phyloP scores from a whole-genome alignment of 768 basidiomycete genomes.

The Suillus subluteus region DNA sequence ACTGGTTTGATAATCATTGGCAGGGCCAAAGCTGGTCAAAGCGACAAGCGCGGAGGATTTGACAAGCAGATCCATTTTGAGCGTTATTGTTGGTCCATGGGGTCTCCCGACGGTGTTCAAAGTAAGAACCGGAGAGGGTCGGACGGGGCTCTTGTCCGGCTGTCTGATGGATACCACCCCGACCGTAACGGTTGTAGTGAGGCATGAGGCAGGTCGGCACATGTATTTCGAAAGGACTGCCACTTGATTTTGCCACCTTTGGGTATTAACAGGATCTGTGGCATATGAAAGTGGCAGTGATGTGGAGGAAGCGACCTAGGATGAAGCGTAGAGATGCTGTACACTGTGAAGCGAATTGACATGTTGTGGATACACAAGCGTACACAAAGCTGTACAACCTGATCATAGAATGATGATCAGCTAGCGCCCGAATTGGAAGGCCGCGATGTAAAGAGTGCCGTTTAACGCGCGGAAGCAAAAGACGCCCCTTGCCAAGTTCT shows the following conservation, averaged over 20 bases:
- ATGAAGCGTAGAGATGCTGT: too few species aligned
- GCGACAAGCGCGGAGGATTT: constrained; percentile 38
- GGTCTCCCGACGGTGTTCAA: constrained; percentile 14
- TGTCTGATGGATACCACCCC: constrained; percentile 14
- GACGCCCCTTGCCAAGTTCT: constrained; percentile 22
- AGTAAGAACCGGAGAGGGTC: constrained; percentile 11
- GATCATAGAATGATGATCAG: constrained; percentile 22
- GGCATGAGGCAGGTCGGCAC: constrained; percentile 8
- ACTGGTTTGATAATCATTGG: constrained; percentile 27
- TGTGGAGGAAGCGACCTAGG: too few species aligned
- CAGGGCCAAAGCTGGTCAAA: constrained; percentile 21
- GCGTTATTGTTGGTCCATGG: constrained; percentile 28
- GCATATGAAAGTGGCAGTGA: too few species aligned
- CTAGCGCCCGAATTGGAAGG: constrained; percentile 21
- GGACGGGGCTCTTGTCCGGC: too few species aligned
- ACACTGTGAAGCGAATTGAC: too few species aligned
- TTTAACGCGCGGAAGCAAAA: constrained; percentile 28
- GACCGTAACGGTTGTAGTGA: constrained; percentile 21
- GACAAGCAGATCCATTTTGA: constrained; percentile 24
- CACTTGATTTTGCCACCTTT: constrained; percentile 1
- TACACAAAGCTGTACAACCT: constrained; percentile 4
- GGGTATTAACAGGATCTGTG: too few species aligned
- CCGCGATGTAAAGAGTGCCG: constrained; percentile 19
- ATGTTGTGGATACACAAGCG: not conserved
- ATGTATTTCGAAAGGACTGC: not conserved